A percentile compares a stretch with the other conserved stretches of the same genome.
phyloP scores from a whole-genome alignment of 2,329 filamentous ascomycete genomes.

The Colletotrichum musicola region DNA sequence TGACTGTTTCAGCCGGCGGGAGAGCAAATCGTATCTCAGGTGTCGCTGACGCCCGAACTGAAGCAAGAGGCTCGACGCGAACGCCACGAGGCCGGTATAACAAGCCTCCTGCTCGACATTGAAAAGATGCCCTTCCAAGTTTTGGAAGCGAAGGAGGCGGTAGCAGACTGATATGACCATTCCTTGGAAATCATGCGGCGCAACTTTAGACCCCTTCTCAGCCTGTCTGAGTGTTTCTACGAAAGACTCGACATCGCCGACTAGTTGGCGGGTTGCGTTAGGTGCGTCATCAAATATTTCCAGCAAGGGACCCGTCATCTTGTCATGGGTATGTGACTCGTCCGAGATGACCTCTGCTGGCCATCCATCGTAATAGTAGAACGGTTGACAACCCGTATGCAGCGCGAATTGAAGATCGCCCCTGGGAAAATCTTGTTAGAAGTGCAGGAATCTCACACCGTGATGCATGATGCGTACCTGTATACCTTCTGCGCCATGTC shows the following conservation, averaged over 20 bases:
- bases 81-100: not conserved
- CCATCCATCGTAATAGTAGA: not conserved
- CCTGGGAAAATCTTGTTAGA: not conserved
- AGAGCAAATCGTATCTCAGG: not conserved
- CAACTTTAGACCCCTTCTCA: not conserved
- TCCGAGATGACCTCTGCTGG: not conserved
- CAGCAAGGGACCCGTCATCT: not conserved
- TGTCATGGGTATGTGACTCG: no score
- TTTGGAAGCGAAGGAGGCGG: not conserved
- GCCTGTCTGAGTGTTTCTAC: not conserved
- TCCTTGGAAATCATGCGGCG: not conserved
- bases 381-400: not conserved
- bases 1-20: not conserved
- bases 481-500: not conserved
- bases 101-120: not conserved
- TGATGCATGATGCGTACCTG: not conserved
- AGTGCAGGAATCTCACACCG: no score
- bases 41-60: not conserved
- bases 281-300: not conserved
- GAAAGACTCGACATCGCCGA: not conserved
- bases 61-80: not conserved
- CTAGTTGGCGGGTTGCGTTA: not conserved
- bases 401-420: not conserved
- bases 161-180: not conserved
- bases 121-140: not conserved